A percentile compares a stretch with the other conserved stretches of the same genome.
These are phyloP conservation scores for Ceratobasidium sp. DNA, from an alignment of 1,284 basidiomycete species.

Conservation along the genomic window DNA sequence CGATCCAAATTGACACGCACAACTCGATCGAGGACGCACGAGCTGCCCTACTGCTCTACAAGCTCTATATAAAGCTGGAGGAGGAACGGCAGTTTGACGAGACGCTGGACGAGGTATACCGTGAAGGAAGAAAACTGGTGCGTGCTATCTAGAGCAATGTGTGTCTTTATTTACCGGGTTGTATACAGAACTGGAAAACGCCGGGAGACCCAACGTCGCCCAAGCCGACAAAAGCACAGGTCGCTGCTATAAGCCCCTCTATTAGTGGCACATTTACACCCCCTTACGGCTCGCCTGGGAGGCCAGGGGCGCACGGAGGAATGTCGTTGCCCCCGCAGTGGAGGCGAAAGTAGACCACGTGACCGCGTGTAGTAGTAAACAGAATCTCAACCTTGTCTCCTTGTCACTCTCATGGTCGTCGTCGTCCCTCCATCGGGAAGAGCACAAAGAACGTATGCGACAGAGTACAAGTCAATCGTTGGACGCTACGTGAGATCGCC, in stretches of 20 bases:
- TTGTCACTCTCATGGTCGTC: constrained; percentile 39
- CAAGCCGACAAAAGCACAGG: constrained; percentile 48
- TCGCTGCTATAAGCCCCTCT: constrained; percentile 45
- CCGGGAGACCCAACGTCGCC: constrained; percentile 50
- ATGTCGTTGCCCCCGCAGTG: constrained; percentile 36
- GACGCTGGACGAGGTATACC: constrained; percentile 87
- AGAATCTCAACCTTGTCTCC: constrained; percentile 28
- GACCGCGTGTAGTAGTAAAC: constrained; percentile 44
- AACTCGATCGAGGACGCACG: constrained; percentile 97
- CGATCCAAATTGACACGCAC: constrained; percentile 94
- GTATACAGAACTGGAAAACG: constrained; percentile 42
- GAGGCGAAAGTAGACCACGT: constrained; percentile 45
- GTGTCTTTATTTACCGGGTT: not conserved
- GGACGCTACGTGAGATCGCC: constrained; percentile 64
- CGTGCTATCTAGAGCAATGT: constrained; percentile 52
- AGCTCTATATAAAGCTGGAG: constrained; percentile 85
- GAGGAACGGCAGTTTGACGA: constrained; percentile 84
- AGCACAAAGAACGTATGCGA: constrained; percentile 45
- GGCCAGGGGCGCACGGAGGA: constrained; percentile 1
- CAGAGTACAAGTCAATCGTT: constrained; percentile 41
- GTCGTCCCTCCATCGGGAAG: constrained; percentile 39
- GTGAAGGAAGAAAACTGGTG: constrained; percentile 78
- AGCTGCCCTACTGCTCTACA: constrained; percentile 89
- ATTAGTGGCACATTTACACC: constrained; percentile 42
- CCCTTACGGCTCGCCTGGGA: constrained; percentile 37